Base-by-base conservation (phyloP, 2,329 filamentous ascomycete genomes). In the Fonsecaea nubica region DNA sequence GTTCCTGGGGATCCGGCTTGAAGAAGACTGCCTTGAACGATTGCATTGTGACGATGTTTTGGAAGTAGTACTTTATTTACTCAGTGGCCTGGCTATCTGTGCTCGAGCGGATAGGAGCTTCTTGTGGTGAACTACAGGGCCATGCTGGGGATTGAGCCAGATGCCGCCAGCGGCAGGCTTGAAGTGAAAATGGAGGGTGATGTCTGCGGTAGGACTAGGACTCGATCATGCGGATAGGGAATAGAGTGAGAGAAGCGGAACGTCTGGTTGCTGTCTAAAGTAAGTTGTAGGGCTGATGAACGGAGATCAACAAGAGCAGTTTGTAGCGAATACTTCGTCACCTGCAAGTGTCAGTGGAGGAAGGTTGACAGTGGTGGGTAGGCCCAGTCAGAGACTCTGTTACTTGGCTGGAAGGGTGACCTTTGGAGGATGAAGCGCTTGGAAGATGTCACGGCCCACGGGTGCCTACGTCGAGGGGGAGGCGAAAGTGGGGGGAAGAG, bases 1-100 rank as follows among this genome's bases (percentile, higher is more conserved):
- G 94, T 70, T 90, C 91, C 79, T 96, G 91, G 53, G 95, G 95
- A 76, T 96, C 93, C 42, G 95, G 94, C 80, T 92, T 94, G 79
- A 89, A 92, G 81, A 98, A 94, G 75, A 97, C 88, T 66, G 90
- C 85, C 79, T 89, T 92, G 77, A 98, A 84, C 52, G 91, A 87
- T 83, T 98, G 92, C 95, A 98, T 98, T 75, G 73, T 79, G 58
- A 36, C 18, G 30, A 12, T 63, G 12, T 48, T 35, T 6, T 25
- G 4, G 9, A 18, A 40, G 35, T 9, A 9, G 18, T 25, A 9
- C 12, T 52, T 12, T 25, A 25, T 1, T 30, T n/a, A 48, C 15
- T 21, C 42, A 33, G 8, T 53, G 35, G 12, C 42, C 30, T 50
- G 21, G 8, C 12, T 50, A 42, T 25, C 18, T 62, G 52, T 53